A percentile compares a stretch with the other conserved stretches of the same genome.
phyloP scores from a whole-genome alignment of 805 yeast species.

The Metschnikowia borealis region DNA sequence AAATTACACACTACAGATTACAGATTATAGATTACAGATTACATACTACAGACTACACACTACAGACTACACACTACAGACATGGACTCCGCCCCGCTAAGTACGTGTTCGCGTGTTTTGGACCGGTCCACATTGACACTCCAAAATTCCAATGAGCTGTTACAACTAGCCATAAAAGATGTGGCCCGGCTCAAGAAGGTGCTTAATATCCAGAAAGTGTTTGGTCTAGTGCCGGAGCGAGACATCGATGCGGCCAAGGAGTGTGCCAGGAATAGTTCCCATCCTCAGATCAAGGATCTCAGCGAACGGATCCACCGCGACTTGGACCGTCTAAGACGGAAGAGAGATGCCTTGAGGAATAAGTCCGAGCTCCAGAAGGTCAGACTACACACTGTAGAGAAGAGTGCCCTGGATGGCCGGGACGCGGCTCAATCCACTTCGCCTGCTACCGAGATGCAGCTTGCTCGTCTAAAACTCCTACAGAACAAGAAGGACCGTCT shows the following conservation, averaged over 20 bases:
- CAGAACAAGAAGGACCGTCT: slow-evolving; percentile 43
- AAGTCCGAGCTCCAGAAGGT: slow-evolving; percentile 40
- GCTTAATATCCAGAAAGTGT: slow-evolving; percentile 43
- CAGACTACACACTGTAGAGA: slow-evolving; percentile 25
- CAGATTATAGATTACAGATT: too few relatives aligned
- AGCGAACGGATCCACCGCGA: slow-evolving; percentile 30
- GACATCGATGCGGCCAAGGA: slow-evolving; percentile 41
- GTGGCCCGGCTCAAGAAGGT: slow-evolving; percentile 36
- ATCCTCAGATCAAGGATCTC: slow-evolving; percentile 39
- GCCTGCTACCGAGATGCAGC: slow-evolving; percentile 30
- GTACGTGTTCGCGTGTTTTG: slow-evolving; percentile 10
- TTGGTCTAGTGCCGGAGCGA: slow-evolving; percentile 48
- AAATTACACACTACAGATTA: too few relatives aligned
- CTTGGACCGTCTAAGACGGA: slow-evolving; percentile 30
- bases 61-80: not conserved
- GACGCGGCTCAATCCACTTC: slow-evolving; percentile 12
- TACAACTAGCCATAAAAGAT: slow-evolving; percentile 38
- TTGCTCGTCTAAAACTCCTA: slow-evolving; percentile 37
- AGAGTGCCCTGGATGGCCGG: slow-evolving; percentile 12
- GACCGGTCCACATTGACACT: slow-evolving; percentile 29
- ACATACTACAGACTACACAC: too few relatives aligned
- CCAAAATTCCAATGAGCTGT: slow-evolving; percentile 26
- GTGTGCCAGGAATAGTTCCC: slow-evolving; percentile 32
- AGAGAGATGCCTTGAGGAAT: slow-evolving; percentile 28
- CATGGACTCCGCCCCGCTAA: slow-evolving; percentile 3